These are phyloP conservation scores for Suillus placidus DNA, from an alignment of 768 basidiomycete genomes.

Conservation along the genomic window DNA sequence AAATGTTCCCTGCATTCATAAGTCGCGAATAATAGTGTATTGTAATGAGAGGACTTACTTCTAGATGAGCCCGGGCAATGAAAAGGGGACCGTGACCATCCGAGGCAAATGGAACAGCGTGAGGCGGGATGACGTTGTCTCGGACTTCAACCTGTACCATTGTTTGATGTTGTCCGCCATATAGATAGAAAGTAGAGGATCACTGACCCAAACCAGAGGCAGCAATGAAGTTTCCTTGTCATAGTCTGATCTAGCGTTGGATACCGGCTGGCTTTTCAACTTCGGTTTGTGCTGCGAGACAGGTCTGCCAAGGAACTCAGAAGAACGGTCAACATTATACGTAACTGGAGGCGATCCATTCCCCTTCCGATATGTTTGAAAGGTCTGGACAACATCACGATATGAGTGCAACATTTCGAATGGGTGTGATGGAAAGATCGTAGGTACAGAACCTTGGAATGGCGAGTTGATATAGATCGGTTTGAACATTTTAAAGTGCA, in stretches of 20 bases:
- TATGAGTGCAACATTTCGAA: not conserved
- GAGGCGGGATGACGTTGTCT: slow-evolving; percentile 33
- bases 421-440: not conserved
- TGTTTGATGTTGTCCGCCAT: not conserved
- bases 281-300: not conserved
- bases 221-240: slow-evolving; percentile 22
- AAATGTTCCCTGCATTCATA: slow-evolving; percentile 24
- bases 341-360: not conserved
- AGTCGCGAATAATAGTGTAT: not conserved
- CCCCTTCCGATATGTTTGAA: not conserved
- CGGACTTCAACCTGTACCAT: slow-evolving; percentile 27
- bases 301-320: not conserved
- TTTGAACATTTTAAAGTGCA: not conserved
- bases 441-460: not conserved
- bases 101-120: slow-evolving; percentile 31
- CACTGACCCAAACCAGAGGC: slow-evolving; percentile 29
- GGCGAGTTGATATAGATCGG: not conserved
- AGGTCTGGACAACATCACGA: not conserved
- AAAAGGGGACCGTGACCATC: slow-evolving; percentile 31
- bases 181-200: not conserved
- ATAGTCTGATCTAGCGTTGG: not conserved
- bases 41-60: slow-evolving; percentile 14
- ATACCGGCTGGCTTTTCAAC: not conserved
- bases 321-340: not conserved
- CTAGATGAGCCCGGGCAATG: slow-evolving; percentile 28